These are phyloP conservation scores for Tripterygium wilfordii DNA, from an alignment of 177 flowering plant species.

Conservation along the genomic window DNA sequence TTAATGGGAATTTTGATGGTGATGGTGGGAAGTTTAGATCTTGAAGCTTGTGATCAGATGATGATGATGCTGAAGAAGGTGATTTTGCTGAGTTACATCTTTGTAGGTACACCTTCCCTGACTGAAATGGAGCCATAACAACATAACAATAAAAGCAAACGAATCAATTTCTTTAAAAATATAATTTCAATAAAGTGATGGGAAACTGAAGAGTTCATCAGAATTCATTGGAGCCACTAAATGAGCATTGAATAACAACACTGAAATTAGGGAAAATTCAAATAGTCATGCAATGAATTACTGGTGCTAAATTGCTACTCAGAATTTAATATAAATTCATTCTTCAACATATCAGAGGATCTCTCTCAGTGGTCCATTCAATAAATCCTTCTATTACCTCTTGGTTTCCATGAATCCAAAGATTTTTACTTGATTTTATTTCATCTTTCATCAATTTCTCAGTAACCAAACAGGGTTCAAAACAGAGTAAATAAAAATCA, in stretches of 20 bases:
- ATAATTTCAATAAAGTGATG: background rate
- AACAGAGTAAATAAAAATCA: background rate
- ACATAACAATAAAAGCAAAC: background rate
- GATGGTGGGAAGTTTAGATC: constrained; percentile 46
- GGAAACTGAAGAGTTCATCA: background rate
- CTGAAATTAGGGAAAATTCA: background rate
- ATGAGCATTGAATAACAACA: constrained; percentile 6
- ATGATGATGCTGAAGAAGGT: constrained; percentile 18
- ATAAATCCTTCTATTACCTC: no score
- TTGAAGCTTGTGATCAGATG: constrained; percentile 19
- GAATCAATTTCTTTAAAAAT: background rate
- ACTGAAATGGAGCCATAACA: constrained; percentile 32
- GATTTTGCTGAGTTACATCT: constrained; percentile 37
- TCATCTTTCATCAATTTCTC: no score
- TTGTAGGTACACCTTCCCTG: constrained; percentile 68
- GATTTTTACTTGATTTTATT: no score
- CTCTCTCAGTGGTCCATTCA: no score
- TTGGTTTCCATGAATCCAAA: no score
- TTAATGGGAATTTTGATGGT: constrained; percentile 26
- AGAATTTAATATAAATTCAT: no score
- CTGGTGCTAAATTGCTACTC: no score
- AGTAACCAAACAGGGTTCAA: constrained; percentile 6
- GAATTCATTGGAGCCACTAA: background rate
- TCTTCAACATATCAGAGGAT: no score
- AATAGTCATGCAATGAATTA: no score